phyloP scores from a whole-genome alignment of 805 yeast genomes.

The Metschnikowia lochheadii region DNA sequence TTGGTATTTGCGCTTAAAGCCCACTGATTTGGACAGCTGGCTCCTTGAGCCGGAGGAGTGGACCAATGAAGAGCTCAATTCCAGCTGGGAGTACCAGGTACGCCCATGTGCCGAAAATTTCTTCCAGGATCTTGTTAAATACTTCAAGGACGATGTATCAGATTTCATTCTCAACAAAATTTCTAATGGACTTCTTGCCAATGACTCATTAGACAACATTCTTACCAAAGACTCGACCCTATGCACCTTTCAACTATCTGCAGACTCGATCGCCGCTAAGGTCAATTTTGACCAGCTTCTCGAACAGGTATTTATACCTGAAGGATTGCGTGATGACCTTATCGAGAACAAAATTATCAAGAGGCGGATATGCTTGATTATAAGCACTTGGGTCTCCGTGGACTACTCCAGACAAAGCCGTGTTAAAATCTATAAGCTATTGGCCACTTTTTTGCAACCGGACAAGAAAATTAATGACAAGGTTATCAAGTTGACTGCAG shows the following conservation, averaged over 20 bases:
- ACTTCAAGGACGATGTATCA: conserved; percentile 55
- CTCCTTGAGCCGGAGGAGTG: conserved; percentile 86
- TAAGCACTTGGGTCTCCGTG: conserved; percentile 76
- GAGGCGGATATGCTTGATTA: conserved; percentile 71
- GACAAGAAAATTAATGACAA: conserved; percentile 54
- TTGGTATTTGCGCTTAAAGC: conserved; percentile 71
- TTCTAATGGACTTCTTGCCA: conserved; percentile 33
- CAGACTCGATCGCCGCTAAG: conserved; percentile 57
- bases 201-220: conserved; percentile 42
- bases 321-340: conserved; percentile 45
- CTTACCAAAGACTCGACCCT: conserved; percentile 74
- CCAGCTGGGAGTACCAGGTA: conserved; percentile 79
- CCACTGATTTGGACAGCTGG: conserved; percentile 81
- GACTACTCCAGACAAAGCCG: conserved; percentile 59
- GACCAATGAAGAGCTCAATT: conserved; percentile 73
- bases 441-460: conserved; percentile 46
- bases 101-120: conserved; percentile 85
- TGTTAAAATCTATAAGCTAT: conserved; percentile 53
- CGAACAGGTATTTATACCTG: conserved; percentile 61
- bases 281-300: conserved; percentile 69
- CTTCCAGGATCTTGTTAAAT: conserved; percentile 66
- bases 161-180: conserved; percentile 57
- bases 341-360: conserved; percentile 57
- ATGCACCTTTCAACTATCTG: conserved; percentile 77
- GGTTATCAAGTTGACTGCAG: conserved; percentile 76